Base-by-base conservation (phyloP, 2,329 filamentous ascomycete genomes). In the Capronia americana region DNA sequence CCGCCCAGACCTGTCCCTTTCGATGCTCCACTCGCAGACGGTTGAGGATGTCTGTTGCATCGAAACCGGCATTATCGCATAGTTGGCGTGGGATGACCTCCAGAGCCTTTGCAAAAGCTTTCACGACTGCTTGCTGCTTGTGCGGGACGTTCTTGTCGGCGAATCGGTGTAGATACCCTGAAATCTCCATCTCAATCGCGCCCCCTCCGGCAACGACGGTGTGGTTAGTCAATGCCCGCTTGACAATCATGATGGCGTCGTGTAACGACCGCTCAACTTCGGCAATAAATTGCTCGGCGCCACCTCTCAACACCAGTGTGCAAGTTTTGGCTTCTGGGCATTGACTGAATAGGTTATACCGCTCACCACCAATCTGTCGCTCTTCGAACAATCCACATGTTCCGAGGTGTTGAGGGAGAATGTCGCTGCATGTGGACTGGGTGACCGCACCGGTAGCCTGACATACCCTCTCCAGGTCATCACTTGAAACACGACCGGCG, bases 181-280 rank as follows among this genome's bases (percentile, higher is more conserved):
- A 97, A 60, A 98, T 81, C 79, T 98, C 95, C 94, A 99, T 98
- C 85, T 99, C 95, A 74, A 86, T 89, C 20, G 95, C 94, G 77
- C 95, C 95, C 74, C 95, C 95, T 74, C 95, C 95, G 54, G 93
- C 95, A 28, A 99, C 95, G 72, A 99, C 97, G 77, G 88, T 91
- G 76, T 90, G 90, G 85, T 98, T 96, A 83, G 92, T 92, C 80
- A 98, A 92, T 30, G 95, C 92, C 69, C 96, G 93, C 88, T 98
- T 98, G 77, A 99, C 95, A 75, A 99, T 97, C 95, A 99, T 99
- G 81, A 99, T 98, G 74, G 95, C 95, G 76, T 99, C 95, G 84
- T 99, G 95, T 72, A 99, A 87, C 77, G 92, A 97, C 71, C 95
- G 92, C 84, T 99, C 95, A 1, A 97, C 95, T 80, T 99, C 95